These are phyloP conservation scores for Yarrowia porcina DNA, from an alignment of 805 yeast genomes.

Conservation along the genomic window DNA sequence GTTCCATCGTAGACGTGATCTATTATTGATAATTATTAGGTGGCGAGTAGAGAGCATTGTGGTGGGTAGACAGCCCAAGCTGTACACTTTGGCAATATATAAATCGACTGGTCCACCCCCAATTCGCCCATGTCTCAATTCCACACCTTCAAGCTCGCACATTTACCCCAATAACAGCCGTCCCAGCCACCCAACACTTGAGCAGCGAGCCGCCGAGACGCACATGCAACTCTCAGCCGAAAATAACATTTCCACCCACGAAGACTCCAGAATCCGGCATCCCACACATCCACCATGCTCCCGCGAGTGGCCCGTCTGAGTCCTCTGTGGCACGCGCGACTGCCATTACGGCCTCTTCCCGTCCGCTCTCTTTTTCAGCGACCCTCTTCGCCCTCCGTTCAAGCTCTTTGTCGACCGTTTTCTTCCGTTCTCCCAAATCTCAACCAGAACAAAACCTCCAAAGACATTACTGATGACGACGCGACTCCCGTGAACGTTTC, in stretches of 20 bases:
- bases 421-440: neutral
- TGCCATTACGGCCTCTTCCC: conserved; percentile 11
- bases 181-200: neutral
- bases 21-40: neutral
- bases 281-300: conserved; percentile 19
- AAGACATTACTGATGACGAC: conserved; percentile 9
- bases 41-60: neutral
- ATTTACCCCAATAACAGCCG: neutral
- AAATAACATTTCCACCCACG: conserved; percentile 4
- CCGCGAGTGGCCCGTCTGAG: conserved; percentile 23
- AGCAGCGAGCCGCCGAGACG: neutral
- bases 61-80: neutral
- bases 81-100: neutral
- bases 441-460: conserved; percentile 11
- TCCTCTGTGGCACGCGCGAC: conserved; percentile 6
- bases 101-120: neutral
- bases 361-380: neutral
- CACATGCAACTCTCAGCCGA: neutral
- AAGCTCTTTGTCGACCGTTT: neutral
- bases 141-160: neutral
- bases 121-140: neutral
- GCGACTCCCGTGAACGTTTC: conserved; percentile 28
- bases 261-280: neutral
- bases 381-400: neutral
- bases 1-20: neutral